Conservation (phyloP, 2,329 filamentous ascomycete species). For the Periconia macrospinosa region DNA sequence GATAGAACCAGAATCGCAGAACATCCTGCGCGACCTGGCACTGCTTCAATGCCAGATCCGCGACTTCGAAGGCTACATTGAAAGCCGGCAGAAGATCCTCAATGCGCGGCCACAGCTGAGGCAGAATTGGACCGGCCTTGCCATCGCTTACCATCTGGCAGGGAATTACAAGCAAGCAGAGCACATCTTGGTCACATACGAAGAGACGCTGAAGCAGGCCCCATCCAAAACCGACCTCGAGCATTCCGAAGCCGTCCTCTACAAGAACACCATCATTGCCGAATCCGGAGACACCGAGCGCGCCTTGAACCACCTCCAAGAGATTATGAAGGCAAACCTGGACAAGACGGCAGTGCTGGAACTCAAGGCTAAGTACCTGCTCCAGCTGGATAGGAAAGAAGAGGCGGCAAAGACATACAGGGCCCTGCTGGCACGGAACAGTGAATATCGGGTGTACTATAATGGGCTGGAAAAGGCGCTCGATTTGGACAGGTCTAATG, state of each 20-base stretch:
- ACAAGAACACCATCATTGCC: conserved; percentile 93
- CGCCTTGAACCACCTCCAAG: conserved; percentile 84
- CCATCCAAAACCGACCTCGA: conserved; percentile 81
- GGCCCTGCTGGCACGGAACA: conserved; percentile 79
- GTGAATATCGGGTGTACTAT: conserved; percentile 87
- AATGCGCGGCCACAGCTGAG: conserved; percentile 78
- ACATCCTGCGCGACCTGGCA: conserved; percentile 92
- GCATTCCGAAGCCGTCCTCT: conserved; percentile 89
- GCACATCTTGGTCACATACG: conserved; percentile 86
- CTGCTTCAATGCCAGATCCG: conserved; percentile 95
- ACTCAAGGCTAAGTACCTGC: conserved; percentile 79
- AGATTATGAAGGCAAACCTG: conserved; percentile 73
- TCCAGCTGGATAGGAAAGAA: conserved; percentile 73
- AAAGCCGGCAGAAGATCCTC: conserved; percentile 86
- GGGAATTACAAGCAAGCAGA: conserved; percentile 86
- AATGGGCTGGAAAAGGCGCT: conserved; percentile 72
- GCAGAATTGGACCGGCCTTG: conserved; percentile 97
- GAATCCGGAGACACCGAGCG: conserved; percentile 82
- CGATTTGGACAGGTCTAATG: conserved; percentile 63
- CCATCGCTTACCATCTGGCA: conserved; percentile 88
- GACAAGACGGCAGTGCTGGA: conserved; percentile 88
- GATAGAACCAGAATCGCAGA: conserved; percentile 89
- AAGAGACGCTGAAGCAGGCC: conserved; percentile 84
- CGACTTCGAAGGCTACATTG: conserved; percentile 90
- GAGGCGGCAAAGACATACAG: conserved; percentile 84